These are phyloP conservation scores for Sugiyamaella chiloensis DNA, from an alignment of 805 yeast genomes.

Conservation along the genomic window DNA sequence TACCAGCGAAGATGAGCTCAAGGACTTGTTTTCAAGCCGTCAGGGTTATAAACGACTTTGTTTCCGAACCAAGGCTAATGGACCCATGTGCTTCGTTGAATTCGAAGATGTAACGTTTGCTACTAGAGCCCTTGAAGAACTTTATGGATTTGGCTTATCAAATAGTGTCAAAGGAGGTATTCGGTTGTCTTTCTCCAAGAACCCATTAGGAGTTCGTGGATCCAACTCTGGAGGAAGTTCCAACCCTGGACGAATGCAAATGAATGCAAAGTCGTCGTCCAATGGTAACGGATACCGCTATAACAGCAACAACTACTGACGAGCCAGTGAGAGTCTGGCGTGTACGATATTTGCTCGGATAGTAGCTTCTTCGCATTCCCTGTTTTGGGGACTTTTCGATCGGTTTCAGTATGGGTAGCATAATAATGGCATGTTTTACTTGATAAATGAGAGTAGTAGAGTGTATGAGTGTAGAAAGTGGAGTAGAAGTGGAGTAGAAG, in stretches of 20 bases:
- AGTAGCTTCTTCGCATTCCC: constrained; percentile 1
- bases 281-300: constrained; percentile 8
- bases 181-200: constrained; percentile 87
- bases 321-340: constrained; percentile 3
- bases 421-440: too few relatives aligned
- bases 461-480: too few relatives aligned
- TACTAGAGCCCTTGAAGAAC: constrained; percentile 86
- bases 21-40: constrained; percentile 82
- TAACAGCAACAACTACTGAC: constrained; percentile 1
- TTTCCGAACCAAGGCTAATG: constrained; percentile 80
- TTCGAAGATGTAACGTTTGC: constrained; percentile 95
- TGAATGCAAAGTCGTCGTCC: neutral
- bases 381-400: constrained; percentile 5
- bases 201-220: constrained; percentile 95
- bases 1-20: constrained; percentile 88
- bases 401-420: too few relatives aligned
- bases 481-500: too few relatives aligned
- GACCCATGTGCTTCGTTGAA: constrained; percentile 99
- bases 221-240: constrained; percentile 14
- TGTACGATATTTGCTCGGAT: constrained; percentile 5
- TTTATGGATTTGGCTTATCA: constrained; percentile 89
- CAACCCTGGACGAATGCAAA: constrained; percentile 1
- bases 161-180: constrained; percentile 92
- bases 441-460: too few relatives aligned
- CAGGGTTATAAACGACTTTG: constrained; percentile 90